Percentiles rank a stretch among this genome's conserved stretches.
Evolutionary conservation across 129 eudicot species (phyloP).

Genomic region (Rutidosis leptorrhynchoides): DNA sequence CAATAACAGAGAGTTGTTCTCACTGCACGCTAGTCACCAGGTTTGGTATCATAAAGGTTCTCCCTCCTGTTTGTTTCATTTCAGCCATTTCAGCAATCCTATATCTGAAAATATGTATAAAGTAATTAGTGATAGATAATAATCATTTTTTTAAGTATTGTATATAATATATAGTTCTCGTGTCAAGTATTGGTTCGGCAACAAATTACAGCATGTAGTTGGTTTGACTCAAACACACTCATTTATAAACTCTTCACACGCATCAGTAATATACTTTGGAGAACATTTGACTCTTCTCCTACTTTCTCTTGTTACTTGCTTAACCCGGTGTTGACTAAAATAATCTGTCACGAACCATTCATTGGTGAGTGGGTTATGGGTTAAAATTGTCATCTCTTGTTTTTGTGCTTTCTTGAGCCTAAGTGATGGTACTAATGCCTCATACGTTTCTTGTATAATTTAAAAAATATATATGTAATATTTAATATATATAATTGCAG

Average conservation of each 20-base stretch:
- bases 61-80: conserved; percentile 6
- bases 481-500: conserved; percentile 42
- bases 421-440: conserved; percentile 8
- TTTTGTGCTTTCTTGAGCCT: conserved; percentile 5
- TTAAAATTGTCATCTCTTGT: conserved; percentile 3
- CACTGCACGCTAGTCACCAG: conserved; percentile 66
- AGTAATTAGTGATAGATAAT: not conserved
- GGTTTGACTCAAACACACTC: conserved; percentile 1
- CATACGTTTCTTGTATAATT: conserved; percentile 13
- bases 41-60: conserved; percentile 31
- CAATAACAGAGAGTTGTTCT: conserved; percentile 54
- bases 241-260: not conserved
- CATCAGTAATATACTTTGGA: not conserved
- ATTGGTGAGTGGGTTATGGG: not conserved
- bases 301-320: not conserved
- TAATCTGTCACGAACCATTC: not conserved
- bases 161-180: not conserved
- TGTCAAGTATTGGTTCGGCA: not conserved
- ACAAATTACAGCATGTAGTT: not conserved
- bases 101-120: not conserved
- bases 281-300: not conserved
- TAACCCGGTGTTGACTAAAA: not conserved
- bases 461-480: too few species aligned
- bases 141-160: not conserved
- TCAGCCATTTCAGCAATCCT: conserved; percentile 9